Base-by-base conservation (phyloP, 768 basidiomycete genomes). In the Phlebiopsis gigantea region DNA sequence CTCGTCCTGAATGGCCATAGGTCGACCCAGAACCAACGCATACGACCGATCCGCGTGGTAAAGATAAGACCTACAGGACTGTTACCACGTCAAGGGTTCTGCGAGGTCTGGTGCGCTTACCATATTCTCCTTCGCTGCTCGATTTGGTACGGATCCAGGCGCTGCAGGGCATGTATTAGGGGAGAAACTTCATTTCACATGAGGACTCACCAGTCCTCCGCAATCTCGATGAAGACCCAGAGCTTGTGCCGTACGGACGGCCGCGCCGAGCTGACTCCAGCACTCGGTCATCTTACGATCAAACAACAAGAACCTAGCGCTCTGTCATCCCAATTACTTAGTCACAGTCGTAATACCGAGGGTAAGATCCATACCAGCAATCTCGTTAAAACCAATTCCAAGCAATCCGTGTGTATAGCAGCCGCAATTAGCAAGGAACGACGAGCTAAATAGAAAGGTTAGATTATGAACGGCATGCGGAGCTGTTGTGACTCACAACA, bases 1-100 rank as follows among this genome's bases (percentile, higher is more conserved):
- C 53, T 85, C 87, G 63, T 93, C 90, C 65, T 93, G 89, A 50
- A 97, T 95, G 17, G 90, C 87, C 62, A 86, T 86, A 4, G 94
- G 94, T 61, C 94, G 79, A 31, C 94, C 94, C 17, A 96, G 75
- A n/a, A 94, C 86, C 64, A 96, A 78, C 14, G 93, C 92, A 70
- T 91, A 93, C 10, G 93, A 90, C 48, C 92, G 84, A 71, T 97
- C 94, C 4, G 94, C 93, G 67, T 98, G 94, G 67, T 96, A 95
- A 1, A 97, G 73, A 68, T 92, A 91, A 3, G 90, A 87, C 90
- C 89, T 87, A 69, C 44, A 34, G 30, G 47, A 46, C 39, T 49
- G 22, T 52, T 17, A 50, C 53, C 10, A 53, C 45, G 39, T 22
- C 22, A 19, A 41, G 50, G 24, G 14, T 39, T 34, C 15, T 4